A percentile compares a stretch with the other conserved stretches of the same genome.
Evolutionary conservation across 2,329 filamentous ascomycete species (phyloP).

Genomic region (Calonectria hongkongensis): DNA sequence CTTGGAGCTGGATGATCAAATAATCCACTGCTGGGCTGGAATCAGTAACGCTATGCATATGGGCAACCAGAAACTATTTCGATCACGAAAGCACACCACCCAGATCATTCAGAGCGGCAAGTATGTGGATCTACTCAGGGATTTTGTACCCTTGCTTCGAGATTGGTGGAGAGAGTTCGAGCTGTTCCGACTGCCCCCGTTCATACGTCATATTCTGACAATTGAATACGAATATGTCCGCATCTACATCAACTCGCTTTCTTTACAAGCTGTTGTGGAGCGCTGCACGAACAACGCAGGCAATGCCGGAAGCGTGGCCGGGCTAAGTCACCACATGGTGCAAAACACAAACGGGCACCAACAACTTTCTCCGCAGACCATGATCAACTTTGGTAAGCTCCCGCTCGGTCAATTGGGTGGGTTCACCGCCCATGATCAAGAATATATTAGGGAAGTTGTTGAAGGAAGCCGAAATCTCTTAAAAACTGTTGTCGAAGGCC

Average conservation of each 20-base stretch:
- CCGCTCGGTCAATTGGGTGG: slow-evolving; percentile 79
- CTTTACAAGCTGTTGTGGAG: slow-evolving; percentile 95
- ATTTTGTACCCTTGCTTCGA: slow-evolving; percentile 85
- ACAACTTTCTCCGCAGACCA: slow-evolving; percentile 76
- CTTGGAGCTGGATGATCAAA: slow-evolving; percentile 80
- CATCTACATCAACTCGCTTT: slow-evolving; percentile 95
- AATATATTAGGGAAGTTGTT: slow-evolving; percentile 85
- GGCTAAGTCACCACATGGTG: slow-evolving; percentile 59
- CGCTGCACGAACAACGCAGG: slow-evolving; percentile 84
- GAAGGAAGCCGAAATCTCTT: slow-evolving; percentile 86
- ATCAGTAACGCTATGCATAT: slow-evolving; percentile 95
- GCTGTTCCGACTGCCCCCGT: slow-evolving; percentile 80
- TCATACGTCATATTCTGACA: slow-evolving; percentile 84
- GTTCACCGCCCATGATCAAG: slow-evolving; percentile 80
- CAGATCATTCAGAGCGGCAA: slow-evolving; percentile 90
- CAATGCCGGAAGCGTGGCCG: slow-evolving; percentile 72
- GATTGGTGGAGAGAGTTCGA: slow-evolving; percentile 91
- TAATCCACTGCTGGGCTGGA: slow-evolving; percentile 92
- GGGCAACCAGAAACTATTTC: slow-evolving; percentile 91
- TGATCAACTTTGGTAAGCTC: slow-evolving; percentile 79
- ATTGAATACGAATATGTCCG: slow-evolving; percentile 98
- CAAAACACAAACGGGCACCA: slow-evolving; percentile 55
- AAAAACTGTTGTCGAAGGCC: slow-evolving; percentile 83
- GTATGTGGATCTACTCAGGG: slow-evolving; percentile 87
- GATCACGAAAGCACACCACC: slow-evolving; percentile 89